phyloP scores from a whole-genome alignment of 495 filamentous ascomycete species.

The Aspergillus mulundensis region DNA sequence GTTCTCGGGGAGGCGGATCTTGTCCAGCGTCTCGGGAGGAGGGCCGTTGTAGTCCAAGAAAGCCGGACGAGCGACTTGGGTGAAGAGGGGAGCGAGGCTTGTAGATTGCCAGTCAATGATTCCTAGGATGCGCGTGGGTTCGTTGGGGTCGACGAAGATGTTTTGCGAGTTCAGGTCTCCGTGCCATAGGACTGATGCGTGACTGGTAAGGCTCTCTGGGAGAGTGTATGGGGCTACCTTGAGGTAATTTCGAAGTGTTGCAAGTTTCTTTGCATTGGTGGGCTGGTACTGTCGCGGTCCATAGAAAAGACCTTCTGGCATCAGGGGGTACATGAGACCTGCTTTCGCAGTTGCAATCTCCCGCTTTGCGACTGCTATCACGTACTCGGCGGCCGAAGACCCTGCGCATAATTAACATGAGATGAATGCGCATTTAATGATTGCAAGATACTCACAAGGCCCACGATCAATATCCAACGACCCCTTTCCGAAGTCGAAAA shows the following conservation, averaged over 20 bases:
- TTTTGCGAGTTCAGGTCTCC: constrained; percentile 24
- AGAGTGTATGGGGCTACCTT: constrained; percentile 19
- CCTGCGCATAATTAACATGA: no score
- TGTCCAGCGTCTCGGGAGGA: constrained; percentile 17
- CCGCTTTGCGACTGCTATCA: constrained; percentile 1
- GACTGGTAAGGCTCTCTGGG: constrained; percentile 16
- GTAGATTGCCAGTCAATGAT: constrained; percentile 29
- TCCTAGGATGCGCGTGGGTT: constrained; percentile 20
- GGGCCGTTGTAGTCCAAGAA: constrained; percentile 26
- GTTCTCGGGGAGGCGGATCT: constrained; percentile 15
- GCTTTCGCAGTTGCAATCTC: constrained; percentile 22
- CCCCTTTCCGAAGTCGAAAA: constrained; percentile 24
- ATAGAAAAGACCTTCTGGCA: constrained; percentile 23
- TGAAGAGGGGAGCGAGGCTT: constrained; percentile 21
- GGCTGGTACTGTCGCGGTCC: constrained; percentile 15
- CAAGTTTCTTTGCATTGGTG: constrained; percentile 21
- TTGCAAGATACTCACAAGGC: constrained; percentile 25
- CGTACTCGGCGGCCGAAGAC: no score
- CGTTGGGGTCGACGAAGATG: constrained; percentile 25
- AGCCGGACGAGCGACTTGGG: constrained; percentile 20
- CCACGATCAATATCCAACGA: constrained; percentile 25
- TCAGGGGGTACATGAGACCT: constrained; percentile 20
- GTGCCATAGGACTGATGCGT: constrained; percentile 24
- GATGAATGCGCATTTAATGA: no score
- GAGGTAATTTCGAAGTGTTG: constrained; percentile 21